Conservation (phyloP, 225 moss, liverwort and hornwort species). For the Marchantia paleacea region DNA sequence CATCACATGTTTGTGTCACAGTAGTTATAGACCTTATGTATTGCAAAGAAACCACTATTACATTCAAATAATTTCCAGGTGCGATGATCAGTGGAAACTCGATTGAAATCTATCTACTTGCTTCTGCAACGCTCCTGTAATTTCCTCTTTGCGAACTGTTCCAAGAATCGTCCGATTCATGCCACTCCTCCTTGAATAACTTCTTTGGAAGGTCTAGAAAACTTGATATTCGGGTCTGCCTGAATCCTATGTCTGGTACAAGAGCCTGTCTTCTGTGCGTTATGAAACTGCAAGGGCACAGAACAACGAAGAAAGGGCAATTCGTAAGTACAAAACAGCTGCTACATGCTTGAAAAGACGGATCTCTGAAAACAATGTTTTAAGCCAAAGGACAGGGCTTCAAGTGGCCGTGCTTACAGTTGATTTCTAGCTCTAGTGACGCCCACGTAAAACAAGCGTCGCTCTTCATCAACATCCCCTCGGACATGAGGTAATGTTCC, state of each 20-base stretch:
- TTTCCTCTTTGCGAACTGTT: background rate
- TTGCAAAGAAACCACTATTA: background rate
- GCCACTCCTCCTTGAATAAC: slow-evolving; percentile 21
- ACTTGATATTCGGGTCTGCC: slow-evolving; percentile 15
- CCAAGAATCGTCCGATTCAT: slow-evolving; percentile 15
- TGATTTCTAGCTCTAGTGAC: slow-evolving; percentile 44
- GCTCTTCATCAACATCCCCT: slow-evolving; percentile 39
- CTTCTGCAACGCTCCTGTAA: background rate
- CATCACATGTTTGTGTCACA: too few relatives aligned
- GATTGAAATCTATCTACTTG: background rate
- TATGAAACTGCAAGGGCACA: slow-evolving; percentile 25
- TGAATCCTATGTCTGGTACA: slow-evolving; percentile 15
- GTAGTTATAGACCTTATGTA: too few relatives aligned
- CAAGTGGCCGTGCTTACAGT: slow-evolving; percentile 22
- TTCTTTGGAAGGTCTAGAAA: slow-evolving; percentile 22
- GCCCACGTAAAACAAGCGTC: slow-evolving; percentile 52
- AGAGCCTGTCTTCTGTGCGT: slow-evolving; percentile 17
- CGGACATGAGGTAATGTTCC: slow-evolving; percentile 31
- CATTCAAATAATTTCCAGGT: background rate
- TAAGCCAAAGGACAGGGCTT: background rate
- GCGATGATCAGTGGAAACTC: background rate
- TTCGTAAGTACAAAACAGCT: background rate
- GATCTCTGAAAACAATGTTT: too few relatives aligned
- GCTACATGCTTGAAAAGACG: too few relatives aligned
- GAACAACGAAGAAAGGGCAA: background rate